phyloP scores from a whole-genome alignment of 1,284 basidiomycete genomes.

The Cronartium quercuum region DNA sequence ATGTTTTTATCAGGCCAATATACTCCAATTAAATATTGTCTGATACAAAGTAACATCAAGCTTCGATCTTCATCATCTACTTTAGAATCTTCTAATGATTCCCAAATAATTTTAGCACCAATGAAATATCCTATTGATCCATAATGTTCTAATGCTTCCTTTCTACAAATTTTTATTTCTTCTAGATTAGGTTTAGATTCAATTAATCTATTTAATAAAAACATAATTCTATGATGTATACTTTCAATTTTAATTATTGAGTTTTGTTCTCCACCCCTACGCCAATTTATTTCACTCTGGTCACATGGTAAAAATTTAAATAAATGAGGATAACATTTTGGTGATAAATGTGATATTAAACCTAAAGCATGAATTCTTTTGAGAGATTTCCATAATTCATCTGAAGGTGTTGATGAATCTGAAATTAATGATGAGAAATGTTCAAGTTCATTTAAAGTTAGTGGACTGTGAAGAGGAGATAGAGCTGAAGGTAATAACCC shows the following conservation, averaged over 20 bases:
- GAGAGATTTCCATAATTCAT: not conserved
- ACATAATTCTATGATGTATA: conserved; percentile 24
- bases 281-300: not conserved
- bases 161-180: conserved; percentile 1
- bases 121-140: conserved; percentile 11
- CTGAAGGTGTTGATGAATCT: not conserved
- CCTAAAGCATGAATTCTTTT: not conserved
- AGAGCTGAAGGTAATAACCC: not conserved
- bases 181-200: conserved; percentile 2
- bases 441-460: not conserved
- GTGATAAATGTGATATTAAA: not conserved
- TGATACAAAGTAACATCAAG: conserved; percentile 29
- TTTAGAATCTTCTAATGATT: not conserved
- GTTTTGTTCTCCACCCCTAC: not conserved
- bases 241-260: not conserved
- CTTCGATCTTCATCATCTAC: conserved; percentile 8
- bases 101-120: conserved; percentile 28
- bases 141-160: conserved; percentile 11
- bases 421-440: not conserved
- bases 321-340: not conserved
- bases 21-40: conserved; percentile 2
- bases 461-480: not conserved
- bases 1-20: not conserved
- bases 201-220: conserved; percentile 34
- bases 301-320: not conserved